These are phyloP conservation scores for Dichotomopilus funicola DNA, from an alignment of 2,329 filamentous ascomycete genomes.

Conservation along the genomic window DNA sequence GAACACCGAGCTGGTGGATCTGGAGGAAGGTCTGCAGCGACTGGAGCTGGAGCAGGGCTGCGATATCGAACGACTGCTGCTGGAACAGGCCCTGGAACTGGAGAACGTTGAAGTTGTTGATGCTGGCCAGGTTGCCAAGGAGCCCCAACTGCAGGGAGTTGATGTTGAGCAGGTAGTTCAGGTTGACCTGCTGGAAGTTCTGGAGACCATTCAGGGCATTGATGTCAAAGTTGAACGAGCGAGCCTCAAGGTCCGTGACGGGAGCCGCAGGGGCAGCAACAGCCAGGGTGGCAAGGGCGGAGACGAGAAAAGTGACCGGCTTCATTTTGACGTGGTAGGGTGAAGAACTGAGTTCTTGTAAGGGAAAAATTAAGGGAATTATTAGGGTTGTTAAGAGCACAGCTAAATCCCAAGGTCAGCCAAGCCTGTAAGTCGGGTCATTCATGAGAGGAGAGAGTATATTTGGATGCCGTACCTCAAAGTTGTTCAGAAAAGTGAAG, in stretches of 20 bases:
- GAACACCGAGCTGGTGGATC: constrained; percentile 27
- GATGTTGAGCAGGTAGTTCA: constrained; percentile 42
- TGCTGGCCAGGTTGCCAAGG: constrained; percentile 35
- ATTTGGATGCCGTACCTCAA: constrained; percentile 29
- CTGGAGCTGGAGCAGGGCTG: constrained; percentile 36
- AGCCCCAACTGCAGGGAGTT: constrained; percentile 40
- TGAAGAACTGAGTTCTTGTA: constrained; percentile 23
- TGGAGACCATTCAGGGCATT: constrained; percentile 38
- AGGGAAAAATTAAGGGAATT: constrained; percentile 27
- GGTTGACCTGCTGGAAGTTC: constrained; percentile 33
- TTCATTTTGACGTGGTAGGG: constrained; percentile 40
- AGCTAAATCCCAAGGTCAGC: constrained; percentile 27
- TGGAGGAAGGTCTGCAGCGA: constrained; percentile 35
- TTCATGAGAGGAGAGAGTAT: too few species aligned
- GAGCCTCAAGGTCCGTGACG: constrained; percentile 30
- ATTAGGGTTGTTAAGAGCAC: constrained; percentile 36
- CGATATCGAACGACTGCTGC: constrained; percentile 35
- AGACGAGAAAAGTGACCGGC: constrained; percentile 39
- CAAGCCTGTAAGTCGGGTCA: too few species aligned
- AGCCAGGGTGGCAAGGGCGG: constrained; percentile 39
- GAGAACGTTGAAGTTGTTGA: constrained; percentile 42
- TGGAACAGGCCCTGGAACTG: constrained; percentile 38
- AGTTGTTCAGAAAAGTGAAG: constrained; percentile 35
- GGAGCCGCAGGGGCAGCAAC: constrained; percentile 36
- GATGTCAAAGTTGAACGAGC: constrained; percentile 34